Evolutionary conservation across 2,329 filamentous ascomycete genomes (phyloP).

Genomic region (Eutypella sp.): DNA sequence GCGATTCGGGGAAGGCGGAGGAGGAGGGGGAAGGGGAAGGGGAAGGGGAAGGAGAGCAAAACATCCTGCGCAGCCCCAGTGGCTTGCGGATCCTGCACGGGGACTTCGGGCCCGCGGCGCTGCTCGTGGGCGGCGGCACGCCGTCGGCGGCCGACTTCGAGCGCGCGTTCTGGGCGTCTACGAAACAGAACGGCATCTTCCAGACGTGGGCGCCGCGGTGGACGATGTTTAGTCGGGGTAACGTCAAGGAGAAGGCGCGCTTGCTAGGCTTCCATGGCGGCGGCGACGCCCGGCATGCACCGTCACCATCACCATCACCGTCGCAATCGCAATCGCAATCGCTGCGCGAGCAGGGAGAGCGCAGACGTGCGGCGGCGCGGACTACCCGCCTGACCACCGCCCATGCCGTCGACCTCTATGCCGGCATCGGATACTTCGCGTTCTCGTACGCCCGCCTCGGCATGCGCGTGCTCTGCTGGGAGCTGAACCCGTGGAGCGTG

Average conservation of each 20-base stretch:
- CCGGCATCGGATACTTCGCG: slow-evolving; percentile 89
- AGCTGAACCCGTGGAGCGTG: slow-evolving; percentile 83
- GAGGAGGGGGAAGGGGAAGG: slow-evolving; percentile 8
- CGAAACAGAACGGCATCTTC: slow-evolving; percentile 70
- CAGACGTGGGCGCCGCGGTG: slow-evolving; percentile 86
- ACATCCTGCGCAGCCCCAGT: slow-evolving; percentile 68
- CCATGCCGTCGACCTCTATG: slow-evolving; percentile 77
- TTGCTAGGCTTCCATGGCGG: slow-evolving; percentile 51
- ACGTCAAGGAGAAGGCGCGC: slow-evolving; percentile 81
- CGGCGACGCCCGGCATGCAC: slow-evolving; percentile 12
- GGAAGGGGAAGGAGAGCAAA: slow-evolving; percentile 60
- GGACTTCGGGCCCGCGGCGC: slow-evolving; percentile 58
- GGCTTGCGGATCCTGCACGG: slow-evolving; percentile 67
- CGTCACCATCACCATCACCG: slow-evolving; percentile 34
- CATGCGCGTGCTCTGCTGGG: slow-evolving; percentile 76
- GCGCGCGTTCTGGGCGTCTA: slow-evolving; percentile 71
- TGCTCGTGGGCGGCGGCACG: slow-evolving; percentile 10
- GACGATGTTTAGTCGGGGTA: slow-evolving; percentile 93
- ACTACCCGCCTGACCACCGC: slow-evolving; percentile 10
- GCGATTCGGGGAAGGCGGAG: not conserved
- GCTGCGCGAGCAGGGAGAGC: no score
- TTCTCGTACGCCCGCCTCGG: slow-evolving; percentile 76
- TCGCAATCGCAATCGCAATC: no score
- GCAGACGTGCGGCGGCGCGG: not conserved
- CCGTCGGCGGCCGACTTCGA: slow-evolving; percentile 50